phyloP scores from a whole-genome alignment of 495 filamentous ascomycete species.

The Neohortaea acidophila region DNA sequence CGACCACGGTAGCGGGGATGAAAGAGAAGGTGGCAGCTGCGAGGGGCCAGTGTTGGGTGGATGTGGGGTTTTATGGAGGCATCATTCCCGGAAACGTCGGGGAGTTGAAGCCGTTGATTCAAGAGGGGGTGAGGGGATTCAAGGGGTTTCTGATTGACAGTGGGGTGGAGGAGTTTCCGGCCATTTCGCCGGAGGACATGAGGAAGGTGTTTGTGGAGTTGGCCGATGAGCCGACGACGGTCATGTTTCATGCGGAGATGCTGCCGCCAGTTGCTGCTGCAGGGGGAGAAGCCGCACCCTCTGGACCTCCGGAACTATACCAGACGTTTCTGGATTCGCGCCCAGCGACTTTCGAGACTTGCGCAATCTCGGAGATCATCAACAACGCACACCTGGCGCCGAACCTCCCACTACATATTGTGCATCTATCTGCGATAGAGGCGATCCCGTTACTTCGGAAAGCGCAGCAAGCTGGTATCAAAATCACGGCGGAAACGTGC shows the following conservation, averaged over 20 bases:
- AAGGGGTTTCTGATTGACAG: conserved; percentile 97
- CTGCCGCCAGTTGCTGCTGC: conserved; percentile 73
- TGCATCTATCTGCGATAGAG: conserved; percentile 84
- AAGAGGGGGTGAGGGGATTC: conserved; percentile 82
- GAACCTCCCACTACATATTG: conserved; percentile 76
- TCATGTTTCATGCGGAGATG: conserved; percentile 99
- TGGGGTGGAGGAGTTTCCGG: conserved; percentile 91
- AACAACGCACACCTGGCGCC: conserved; percentile 68
- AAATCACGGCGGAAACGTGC: conserved; percentile 93
- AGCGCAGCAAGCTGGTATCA: conserved; percentile 63
- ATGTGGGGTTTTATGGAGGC: conserved; percentile 95
- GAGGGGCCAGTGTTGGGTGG: conserved; percentile 87
- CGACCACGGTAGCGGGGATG: conserved; percentile 71
- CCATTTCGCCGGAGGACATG: conserved; percentile 67
- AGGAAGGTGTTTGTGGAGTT: conserved; percentile 63
- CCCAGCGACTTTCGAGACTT: conserved; percentile 79
- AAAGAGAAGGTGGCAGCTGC: conserved; percentile 76
- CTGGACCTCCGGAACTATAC: conserved; percentile 66
- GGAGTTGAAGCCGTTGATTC: conserved; percentile 65
- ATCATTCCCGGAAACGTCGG: conserved; percentile 78
- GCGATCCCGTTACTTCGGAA: conserved; percentile 77
- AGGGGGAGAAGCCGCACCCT: conserved; percentile 61
- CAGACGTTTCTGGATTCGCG: conserved; percentile 84
- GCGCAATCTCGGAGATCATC: conserved; percentile 75
- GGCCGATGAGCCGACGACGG: conserved; percentile 59